Base-by-base conservation (phyloP, 2,329 filamentous ascomycete species). In the Aspergillus novofumigatus region DNA sequence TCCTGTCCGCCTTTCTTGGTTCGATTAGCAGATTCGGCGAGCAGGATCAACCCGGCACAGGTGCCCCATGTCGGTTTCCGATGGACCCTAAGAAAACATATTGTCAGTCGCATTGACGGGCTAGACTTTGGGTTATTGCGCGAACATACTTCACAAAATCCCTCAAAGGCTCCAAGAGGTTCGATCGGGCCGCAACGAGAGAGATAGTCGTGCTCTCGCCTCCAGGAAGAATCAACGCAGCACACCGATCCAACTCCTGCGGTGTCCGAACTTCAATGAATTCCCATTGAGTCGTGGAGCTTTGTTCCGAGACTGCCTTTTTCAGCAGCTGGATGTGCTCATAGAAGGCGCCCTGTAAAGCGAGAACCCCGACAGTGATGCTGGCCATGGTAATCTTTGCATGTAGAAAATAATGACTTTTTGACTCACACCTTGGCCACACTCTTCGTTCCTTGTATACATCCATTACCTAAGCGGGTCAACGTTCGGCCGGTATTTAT, bases 181-280 rank as follows among this genome's bases (percentile, higher is more conserved):
- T 87, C 0, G 89, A 91, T 62, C 92, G 84, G 23, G 86, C 86
- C 3, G 94, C 94, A 17, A 97, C 90, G 29, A 97, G 83, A 10
- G 91, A 91, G 65, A 99, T 95, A 3, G 93, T 88, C 1, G 94
- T 97, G 76, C 91, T 96, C 75, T 99, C 94, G 60, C 94, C 94
- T 53, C 94, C 94, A 3, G 94, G 94, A 49, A 99, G 86, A 69
- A 99, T 86, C 47, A 99, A 82, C 26, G 86, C 93, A 73, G 93
- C 86, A 76, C 92, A 97, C 64, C 72, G 73, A 4, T 81, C 77
- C 32, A 99, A 82, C 67, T 96, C 83, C 6, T 80, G 77, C 2
- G 84, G 77, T 6, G 88, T 97, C 58, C 93, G 88, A 49, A 97
- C 91, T 74, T 96, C 88, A 61, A 88, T 80, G 69, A 94, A 90